Base-by-base conservation (phyloP, 768 basidiomycete species). In the Boletellus emodensis region DNA sequence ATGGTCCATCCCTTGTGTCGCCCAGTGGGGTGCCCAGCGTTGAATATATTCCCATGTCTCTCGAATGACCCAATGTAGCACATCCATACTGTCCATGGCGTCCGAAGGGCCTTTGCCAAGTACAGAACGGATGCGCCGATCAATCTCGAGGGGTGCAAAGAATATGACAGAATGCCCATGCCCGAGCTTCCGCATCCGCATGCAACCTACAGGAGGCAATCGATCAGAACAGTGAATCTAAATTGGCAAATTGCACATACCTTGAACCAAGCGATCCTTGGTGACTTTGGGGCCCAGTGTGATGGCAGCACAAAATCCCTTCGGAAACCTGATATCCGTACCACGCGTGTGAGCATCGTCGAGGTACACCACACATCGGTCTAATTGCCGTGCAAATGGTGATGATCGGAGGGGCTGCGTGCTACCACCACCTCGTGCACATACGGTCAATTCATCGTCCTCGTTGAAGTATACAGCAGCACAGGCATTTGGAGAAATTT, bases 181-280 rank as follows among this genome's bases (percentile, higher is more conserved):
- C 12, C 77, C 77, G 1, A 78, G 65, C 53, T 70, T 67, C 3
- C 77, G 68, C 76, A 78, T 75, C 4, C 77, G 66, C 77, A 78
- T 78, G 49, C 76, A 78, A 6, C 75, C 77, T 77, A 12, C 20
- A 6, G 26, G 4, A 10, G 11, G 30, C 9, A 11, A 15, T 15
- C 38, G 2, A 6, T 30, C 7, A 15, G 6, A 41, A 2, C 0
- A 32, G 38, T 7, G 3, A 11, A 10, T 3, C 18, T 24, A 34
- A 32, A 26, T 26, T 7, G 7, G 30, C 9, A 1, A 30, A 30
- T 3, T 7, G 9, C 11, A 30, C 30, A 30, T 3, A 30, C 30
- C 30, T 30, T 30, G 30, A 9, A 30, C 30, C 9, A 30, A 30
- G 8, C 30, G 30, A 11, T 30, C 30, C 11, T 30, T 30, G 30